Percentiles rank a stretch among this genome's conserved stretches.
These are phyloP conservation scores for Tolypocladium cylindrosporum DNA, from an alignment of 2,329 filamentous ascomycete genomes.

Conservation along the genomic window DNA sequence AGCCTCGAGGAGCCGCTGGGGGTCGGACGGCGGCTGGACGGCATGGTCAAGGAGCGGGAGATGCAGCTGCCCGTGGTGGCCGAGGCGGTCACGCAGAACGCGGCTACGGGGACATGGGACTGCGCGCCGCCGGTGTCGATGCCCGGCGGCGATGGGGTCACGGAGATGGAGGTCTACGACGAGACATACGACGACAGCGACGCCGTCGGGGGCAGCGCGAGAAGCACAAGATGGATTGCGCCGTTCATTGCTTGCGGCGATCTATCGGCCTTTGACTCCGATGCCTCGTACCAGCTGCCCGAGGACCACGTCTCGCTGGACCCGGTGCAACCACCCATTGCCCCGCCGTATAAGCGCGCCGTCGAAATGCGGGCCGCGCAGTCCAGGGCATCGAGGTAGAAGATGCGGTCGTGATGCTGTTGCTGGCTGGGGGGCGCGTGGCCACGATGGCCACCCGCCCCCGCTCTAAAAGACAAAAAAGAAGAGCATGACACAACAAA, in stretches of 20 bases:
- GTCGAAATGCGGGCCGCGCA: slow-evolving; percentile 54
- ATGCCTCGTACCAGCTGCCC: slow-evolving; percentile 85
- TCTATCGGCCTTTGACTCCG: slow-evolving; percentile 86
- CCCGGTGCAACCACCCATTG: slow-evolving; percentile 89
- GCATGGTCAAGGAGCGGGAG: slow-evolving; percentile 36
- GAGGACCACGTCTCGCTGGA: slow-evolving; percentile 80
- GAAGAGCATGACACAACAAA: not conserved
- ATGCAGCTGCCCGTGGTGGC: slow-evolving; percentile 30
- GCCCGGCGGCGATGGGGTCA: slow-evolving; percentile 22
- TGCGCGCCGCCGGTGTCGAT: slow-evolving; percentile 7
- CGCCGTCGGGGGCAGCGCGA: slow-evolving; percentile 12
- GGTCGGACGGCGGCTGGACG: slow-evolving; percentile 43
- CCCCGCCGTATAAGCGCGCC: slow-evolving; percentile 87
- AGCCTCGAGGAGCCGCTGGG: slow-evolving; percentile 69
- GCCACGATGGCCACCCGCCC: not conserved
- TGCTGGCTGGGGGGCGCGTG: not conserved
- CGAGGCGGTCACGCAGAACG: slow-evolving; percentile 34
- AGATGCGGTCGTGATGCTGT: not conserved
- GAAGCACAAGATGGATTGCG: slow-evolving; percentile 68
- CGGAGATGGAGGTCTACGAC: slow-evolving; percentile 43
- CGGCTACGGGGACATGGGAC: slow-evolving; percentile 33
- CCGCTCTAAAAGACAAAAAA: not conserved
- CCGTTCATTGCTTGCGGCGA: slow-evolving; percentile 97
- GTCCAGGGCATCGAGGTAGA: slow-evolving; percentile 14
- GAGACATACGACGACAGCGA: slow-evolving; percentile 15